phyloP scores from a whole-genome alignment of 1,139 yeast species.

The Williopsis jadinii region DNA sequence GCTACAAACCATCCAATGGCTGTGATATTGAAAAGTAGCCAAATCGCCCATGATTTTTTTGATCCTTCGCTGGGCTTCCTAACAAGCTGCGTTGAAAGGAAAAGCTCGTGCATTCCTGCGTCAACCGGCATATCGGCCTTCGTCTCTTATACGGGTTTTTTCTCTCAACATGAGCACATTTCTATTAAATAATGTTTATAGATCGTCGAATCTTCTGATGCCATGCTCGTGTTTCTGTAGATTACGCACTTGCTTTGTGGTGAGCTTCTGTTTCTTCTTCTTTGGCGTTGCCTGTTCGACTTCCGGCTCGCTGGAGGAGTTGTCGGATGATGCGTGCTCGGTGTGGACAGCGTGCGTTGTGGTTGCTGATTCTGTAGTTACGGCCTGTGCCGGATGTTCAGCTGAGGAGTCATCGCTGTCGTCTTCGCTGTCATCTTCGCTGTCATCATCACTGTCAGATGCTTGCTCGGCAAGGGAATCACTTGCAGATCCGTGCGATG shows the following conservation, averaged over 20 bases:
- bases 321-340: too few species aligned
- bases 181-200: neutral
- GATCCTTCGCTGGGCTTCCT: too few species aligned
- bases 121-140: too few species aligned
- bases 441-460: constrained; percentile 8
- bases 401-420: constrained; percentile 18
- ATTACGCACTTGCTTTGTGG: constrained; percentile 41
- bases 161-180: too few species aligned
- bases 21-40: too few species aligned
- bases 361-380: too few species aligned
- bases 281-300: constrained; percentile 6
- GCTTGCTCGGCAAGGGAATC: constrained; percentile 6
- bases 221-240: constrained; percentile 57
- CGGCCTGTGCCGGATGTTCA: constrained; percentile 2
- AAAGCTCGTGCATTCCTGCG: too few species aligned
- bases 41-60: too few species aligned
- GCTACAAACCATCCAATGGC: too few species aligned
- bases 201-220: constrained; percentile 56
- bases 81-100: too few species aligned
- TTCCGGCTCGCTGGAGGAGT: constrained; percentile 5
- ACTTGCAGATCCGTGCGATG: constrained; percentile 16
- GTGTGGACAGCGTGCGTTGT: too few species aligned
- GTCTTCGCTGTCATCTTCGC: constrained; percentile 18
- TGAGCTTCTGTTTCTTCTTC: constrained; percentile 27
- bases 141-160: too few species aligned